Conservation (phyloP, 169 alveolate species). For the Cryptosporidium xiaoi region DNA sequence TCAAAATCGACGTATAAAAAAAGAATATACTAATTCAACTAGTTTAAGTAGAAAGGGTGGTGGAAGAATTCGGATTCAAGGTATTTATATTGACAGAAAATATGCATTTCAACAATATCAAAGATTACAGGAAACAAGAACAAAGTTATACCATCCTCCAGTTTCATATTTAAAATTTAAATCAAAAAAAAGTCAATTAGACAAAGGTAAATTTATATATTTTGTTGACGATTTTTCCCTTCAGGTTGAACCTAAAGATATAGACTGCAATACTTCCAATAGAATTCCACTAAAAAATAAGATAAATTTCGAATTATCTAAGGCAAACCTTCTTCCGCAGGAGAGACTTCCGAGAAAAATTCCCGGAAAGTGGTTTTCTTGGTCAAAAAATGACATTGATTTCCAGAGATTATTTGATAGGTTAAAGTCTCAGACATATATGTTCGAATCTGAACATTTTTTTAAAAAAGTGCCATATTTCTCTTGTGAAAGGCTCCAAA, state of each 20-base stretch:
- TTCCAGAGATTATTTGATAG: constrained; percentile 63
- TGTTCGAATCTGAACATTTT: constrained; percentile 66
- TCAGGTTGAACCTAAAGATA: not conserved
- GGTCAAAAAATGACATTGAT: constrained; percentile 68
- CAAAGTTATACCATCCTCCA: constrained; percentile 5
- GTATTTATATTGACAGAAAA: constrained; percentile 68
- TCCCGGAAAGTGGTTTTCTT: constrained; percentile 50
- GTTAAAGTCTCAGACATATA: constrained; percentile 56
- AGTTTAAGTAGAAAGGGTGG: constrained; percentile 71
- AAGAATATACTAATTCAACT: constrained; percentile 46
- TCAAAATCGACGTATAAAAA: constrained; percentile 30
- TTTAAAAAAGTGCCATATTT: constrained; percentile 54
- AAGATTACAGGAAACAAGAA: constrained; percentile 48
- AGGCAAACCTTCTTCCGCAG: constrained; percentile 5
- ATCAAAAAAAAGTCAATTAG: not conserved
- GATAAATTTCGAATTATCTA: not conserved
- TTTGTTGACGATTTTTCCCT: not conserved
- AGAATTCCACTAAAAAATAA: constrained; percentile 46
- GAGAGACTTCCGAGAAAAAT: constrained; percentile 33
- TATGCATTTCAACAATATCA: constrained; percentile 68
- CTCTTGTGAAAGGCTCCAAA: constrained; percentile 23
- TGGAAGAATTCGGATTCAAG: constrained; percentile 61
- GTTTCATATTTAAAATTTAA: constrained; percentile 11
- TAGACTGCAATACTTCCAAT: not conserved
- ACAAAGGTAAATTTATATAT: constrained; percentile 4